Evolutionary conservation across 2,329 filamentous ascomycete genomes (phyloP).

Genomic region (Colletotrichum sp.): DNA sequence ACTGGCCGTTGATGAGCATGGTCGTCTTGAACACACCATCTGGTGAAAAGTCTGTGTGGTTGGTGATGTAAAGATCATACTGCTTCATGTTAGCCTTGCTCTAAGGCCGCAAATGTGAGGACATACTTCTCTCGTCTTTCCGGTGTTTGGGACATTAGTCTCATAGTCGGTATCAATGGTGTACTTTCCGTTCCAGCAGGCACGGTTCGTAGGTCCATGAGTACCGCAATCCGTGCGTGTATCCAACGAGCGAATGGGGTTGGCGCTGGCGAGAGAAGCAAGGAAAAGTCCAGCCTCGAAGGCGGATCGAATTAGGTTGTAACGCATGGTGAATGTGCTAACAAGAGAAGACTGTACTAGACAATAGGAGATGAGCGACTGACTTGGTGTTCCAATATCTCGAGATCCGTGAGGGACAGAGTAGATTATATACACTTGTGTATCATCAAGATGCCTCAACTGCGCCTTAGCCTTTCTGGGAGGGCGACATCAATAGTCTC

Average conservation of each 20-base stretch:
- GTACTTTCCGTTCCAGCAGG: conserved; percentile 36
- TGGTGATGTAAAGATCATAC: conserved; percentile 32
- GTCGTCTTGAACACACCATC: conserved; percentile 28
- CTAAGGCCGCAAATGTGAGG: too few species aligned
- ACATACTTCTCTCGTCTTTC: conserved; percentile 28
- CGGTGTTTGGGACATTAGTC: conserved; percentile 26
- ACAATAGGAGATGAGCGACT: conserved; percentile 11
- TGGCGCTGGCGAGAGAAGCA: conserved; percentile 1
- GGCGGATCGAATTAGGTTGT: neutral
- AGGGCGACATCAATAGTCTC: conserved; percentile 9
- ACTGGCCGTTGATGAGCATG: conserved; percentile 53
- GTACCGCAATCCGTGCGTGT: conserved; percentile 27
- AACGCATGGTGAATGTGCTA: neutral
- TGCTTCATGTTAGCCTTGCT: neutral
- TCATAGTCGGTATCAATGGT: conserved; percentile 36
- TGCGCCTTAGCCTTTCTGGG: neutral
- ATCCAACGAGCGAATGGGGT: conserved; percentile 6
- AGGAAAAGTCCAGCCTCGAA: conserved; percentile 7
- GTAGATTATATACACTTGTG: conserved; percentile 14
- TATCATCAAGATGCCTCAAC: neutral
- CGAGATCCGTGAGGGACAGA: neutral
- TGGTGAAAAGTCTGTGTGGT: conserved; percentile 23
- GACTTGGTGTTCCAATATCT: neutral
- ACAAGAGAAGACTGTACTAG: neutral
- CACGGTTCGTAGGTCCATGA: conserved; percentile 32